Evolutionary conservation across 768 basidiomycete species (phyloP), one percentile per base, ranked within the genome.

Genomic region (Dacryopinax primogenitus): DNA sequence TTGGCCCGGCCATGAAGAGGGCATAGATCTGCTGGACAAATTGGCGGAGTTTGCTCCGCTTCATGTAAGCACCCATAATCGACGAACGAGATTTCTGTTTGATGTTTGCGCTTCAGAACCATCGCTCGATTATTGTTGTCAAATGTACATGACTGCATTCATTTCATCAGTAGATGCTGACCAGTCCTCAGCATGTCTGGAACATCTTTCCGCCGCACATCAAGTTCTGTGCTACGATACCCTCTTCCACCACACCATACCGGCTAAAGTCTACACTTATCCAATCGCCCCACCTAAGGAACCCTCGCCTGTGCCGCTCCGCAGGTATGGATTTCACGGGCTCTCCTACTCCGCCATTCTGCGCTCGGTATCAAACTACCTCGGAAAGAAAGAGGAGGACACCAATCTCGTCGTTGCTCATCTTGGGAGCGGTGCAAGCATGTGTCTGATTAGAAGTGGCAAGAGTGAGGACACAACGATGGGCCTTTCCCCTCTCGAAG

Each of bases 251-350:
- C 80, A 79, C 58, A 80, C 87, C 11, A 81, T 97, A 16, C 90
- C 90, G 0, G 69, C 75, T 3, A 86, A 92, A 70, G 84, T 93
- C 64, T 82, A 87, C 37, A 87, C 83, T 63, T 94, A 92, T 71
- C 84, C 91, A 0, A 86, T 95, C 63, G 66, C 66, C 21, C 51
- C 73, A 0, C 86, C 82, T 69, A 71, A 76, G 9, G 76, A 87
- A 45, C 83, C 87, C 0, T 77, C 77, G 37, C 76, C 82, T 45
- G 83, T 84, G 47, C 87, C 88, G 0, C 78, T 95, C 47, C 84
- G 84, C 72, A 93, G 92, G 74, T 95, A 94, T 71, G 93, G 93
- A 18, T 93, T 93, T 74, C 93, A 96, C 70, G 93, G 93, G 1
- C 69, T 79, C 1, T 76, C 74, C 0, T 79, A 79, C 71, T 73